Base-by-base conservation (phyloP, 148 eudicot genomes). In the Vaccinium macrocarpon region DNA sequence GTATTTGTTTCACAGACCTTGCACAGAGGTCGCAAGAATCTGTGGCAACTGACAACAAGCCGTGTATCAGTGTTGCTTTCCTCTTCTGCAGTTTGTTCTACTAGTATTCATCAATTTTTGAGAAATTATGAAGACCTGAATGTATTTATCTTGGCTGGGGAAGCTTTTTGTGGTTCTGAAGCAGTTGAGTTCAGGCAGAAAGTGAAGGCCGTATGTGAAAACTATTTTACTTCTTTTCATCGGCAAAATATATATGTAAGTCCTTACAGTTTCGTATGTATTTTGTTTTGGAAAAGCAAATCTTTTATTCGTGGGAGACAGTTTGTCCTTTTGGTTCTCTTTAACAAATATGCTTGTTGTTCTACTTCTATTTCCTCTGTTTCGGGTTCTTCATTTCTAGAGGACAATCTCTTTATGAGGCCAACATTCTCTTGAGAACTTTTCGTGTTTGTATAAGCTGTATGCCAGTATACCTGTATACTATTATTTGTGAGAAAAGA, bases 31-130 rank as follows among this genome's bases (percentile, higher is more conserved):
- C 92, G 98, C 78, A 93, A 89, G 82, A 95, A 90, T 90, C 92
- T 97, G 71, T 97, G 97, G 99, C 98, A 95, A 86, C 98, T 97
- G 46, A 88, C 91, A 73, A 88, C 96, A 82, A 97, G 98, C 77
- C 97, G 99, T 76, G 86, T 92, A 48, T 91, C 98, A 46, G 96
- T 93, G 82, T 84, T 97, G 90, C 98, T 97, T 81, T 91, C 99
- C 75, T 97, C 97, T 81, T 23, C 94, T 75, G 95, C 98, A 42
- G 94, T 91, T 90, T 90, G 84, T 92, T 97, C 99, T 61, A 89
- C 97, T 23, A 97, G 99, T 89, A 95, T 93, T 88, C 98, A 97
- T 84, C 97, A 97, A 85, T 97, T 95, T 82, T 90, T 97, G 83
- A 92, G 88, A 92, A 91, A 90, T 86, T 97, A 95, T 89, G 98